These are phyloP conservation scores for Alternaria tenuissima DNA, from an alignment of 2,329 filamentous ascomycete species.

Conservation along the genomic window DNA sequence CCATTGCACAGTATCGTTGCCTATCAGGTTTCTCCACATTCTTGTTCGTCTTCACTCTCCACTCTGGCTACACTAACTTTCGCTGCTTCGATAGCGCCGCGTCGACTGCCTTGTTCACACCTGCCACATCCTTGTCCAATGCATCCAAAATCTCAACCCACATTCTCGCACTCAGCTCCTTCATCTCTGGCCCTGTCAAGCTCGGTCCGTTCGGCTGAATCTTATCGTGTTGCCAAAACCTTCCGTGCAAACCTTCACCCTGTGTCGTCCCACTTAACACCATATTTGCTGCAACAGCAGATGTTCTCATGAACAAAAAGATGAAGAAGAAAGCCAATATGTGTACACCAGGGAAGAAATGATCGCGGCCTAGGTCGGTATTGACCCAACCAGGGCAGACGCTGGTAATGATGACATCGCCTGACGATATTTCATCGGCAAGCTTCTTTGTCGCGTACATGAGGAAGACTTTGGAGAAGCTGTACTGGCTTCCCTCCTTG, in stretches of 20 bases:
- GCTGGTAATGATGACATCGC: constrained; percentile 48
- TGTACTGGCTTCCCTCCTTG: constrained; percentile 37
- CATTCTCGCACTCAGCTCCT: constrained; percentile 37
- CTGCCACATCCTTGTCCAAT: constrained; percentile 42
- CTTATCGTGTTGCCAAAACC: constrained; percentile 48
- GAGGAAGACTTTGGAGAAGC: constrained; percentile 46
- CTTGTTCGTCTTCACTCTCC: background rate
- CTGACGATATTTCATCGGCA: constrained; percentile 35
- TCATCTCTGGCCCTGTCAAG: constrained; percentile 44
- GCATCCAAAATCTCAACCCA: constrained; percentile 47
- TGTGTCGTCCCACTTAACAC: constrained; percentile 46
- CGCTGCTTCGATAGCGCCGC: constrained; percentile 8
- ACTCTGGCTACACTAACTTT: background rate
- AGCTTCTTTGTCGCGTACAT: constrained; percentile 45
- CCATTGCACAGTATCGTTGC: background rate
- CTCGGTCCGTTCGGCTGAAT: constrained; percentile 41
- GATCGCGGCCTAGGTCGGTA: constrained; percentile 43
- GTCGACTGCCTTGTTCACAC: constrained; percentile 18
- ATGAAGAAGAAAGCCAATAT: constrained; percentile 32
- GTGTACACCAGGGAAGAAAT: constrained; percentile 37
- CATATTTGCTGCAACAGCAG: constrained; percentile 41
- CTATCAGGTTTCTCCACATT: background rate
- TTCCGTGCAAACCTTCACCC: constrained; percentile 45
- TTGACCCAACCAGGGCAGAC: constrained; percentile 46
- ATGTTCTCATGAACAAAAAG: constrained; percentile 34